Conservation (phyloP, 2,329 filamentous ascomycete species). For the Ciborinia camelliae region DNA sequence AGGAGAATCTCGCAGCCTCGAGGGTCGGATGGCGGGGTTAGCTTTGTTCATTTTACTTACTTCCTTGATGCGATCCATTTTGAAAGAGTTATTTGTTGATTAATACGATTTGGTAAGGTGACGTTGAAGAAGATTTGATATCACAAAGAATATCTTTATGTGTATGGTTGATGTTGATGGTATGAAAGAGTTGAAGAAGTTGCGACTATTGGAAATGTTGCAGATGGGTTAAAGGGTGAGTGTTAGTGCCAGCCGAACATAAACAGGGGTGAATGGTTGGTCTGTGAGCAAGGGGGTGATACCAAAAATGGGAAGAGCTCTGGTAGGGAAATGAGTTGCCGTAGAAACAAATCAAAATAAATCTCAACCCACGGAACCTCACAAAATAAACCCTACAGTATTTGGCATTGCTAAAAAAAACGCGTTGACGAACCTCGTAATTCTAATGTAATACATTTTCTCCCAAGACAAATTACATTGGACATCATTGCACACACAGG, state of each 20-base stretch:
- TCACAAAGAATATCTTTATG: slow-evolving; percentile 7
- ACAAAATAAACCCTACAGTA: not conserved
- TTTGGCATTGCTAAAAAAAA: not conserved
- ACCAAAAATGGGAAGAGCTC: slow-evolving; percentile 5
- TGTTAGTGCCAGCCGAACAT: slow-evolving; percentile 21
- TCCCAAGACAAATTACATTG: slow-evolving; percentile 10
- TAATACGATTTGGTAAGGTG: not conserved
- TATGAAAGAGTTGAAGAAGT: slow-evolving; percentile 12
- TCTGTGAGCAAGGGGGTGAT: slow-evolving; percentile 16
- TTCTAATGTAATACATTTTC: slow-evolving; percentile 10
- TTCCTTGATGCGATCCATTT: slow-evolving; percentile 88
- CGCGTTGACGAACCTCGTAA: not conserved
- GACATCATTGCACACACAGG: slow-evolving; percentile 4
- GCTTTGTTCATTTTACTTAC: slow-evolving; percentile 50
- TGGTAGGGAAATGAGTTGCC: slow-evolving; percentile 17
- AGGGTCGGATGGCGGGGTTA: slow-evolving; percentile 35
- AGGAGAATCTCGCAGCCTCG: slow-evolving; percentile 2
- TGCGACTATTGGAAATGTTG: slow-evolving; percentile 15
- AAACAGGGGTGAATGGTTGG: slow-evolving; percentile 17
- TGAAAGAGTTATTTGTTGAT: slow-evolving; percentile 35
- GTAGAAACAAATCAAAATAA: slow-evolving; percentile 23
- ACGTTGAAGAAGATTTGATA: not conserved
- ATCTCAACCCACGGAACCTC: not conserved
- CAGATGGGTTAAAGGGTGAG: slow-evolving; percentile 15
- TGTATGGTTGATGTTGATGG: slow-evolving; percentile 15